phyloP scores from a whole-genome alignment of 2,329 filamentous ascomycete genomes.

The Apiospora saccharicola region DNA sequence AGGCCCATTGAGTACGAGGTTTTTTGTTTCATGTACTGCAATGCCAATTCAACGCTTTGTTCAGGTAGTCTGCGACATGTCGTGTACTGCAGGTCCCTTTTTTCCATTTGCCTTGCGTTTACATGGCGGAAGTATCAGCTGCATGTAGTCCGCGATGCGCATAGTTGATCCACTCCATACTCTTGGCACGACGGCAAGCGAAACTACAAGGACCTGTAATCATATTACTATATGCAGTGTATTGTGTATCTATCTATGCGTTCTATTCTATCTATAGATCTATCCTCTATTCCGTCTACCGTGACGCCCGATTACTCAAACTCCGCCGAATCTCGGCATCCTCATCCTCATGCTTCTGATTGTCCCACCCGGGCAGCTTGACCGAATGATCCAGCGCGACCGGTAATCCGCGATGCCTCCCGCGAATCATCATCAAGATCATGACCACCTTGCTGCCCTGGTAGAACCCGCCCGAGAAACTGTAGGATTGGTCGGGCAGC shows the following conservation, averaged over 20 bases:
- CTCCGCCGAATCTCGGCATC: constrained; percentile 25
- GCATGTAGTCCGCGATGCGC: background rate
- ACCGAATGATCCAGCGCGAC: constrained; percentile 63
- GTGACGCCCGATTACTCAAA: background rate
- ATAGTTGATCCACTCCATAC: background rate
- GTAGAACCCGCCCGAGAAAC: constrained; percentile 83
- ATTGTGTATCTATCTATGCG: background rate
- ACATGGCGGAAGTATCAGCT: background rate
- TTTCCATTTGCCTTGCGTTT: no score
- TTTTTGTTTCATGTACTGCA: no score
- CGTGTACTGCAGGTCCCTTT: no score
- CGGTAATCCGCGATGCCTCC: constrained; percentile 71
- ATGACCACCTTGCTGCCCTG: constrained; percentile 75
- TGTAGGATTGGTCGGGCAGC: constrained; percentile 77
- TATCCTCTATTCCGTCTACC: background rate
- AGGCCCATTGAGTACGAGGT: no score
- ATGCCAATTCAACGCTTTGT: no score
- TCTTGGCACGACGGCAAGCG: background rate
- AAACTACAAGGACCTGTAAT: background rate
- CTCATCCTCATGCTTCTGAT: constrained; percentile 25
- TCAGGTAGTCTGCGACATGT: no score
- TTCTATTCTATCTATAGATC: background rate
- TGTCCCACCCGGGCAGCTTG: constrained; percentile 24
- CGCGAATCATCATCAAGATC: constrained; percentile 73
- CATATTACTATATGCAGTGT: no score